Base-by-base conservation (phyloP, 495 filamentous ascomycete genomes). In the Emericellopsis terricola region DNA sequence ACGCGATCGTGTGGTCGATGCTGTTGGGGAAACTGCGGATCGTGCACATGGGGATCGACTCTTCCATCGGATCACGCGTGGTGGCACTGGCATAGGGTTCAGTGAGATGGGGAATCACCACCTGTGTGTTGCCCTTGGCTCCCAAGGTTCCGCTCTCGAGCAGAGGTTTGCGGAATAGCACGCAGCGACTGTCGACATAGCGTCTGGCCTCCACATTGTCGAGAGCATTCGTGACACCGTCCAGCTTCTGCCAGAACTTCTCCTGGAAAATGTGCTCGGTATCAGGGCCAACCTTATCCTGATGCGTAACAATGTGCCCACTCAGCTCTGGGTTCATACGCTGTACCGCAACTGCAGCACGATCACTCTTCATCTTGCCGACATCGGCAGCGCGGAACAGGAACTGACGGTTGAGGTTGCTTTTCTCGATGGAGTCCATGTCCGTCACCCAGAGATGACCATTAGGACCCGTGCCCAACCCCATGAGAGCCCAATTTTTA, bases 401-500 rank as follows among this genome's bases (percentile, higher is more conserved):
- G 62, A 99, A 99, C 46, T 99, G 91, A 28, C 91, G 69, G 60
- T 99, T 99, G 26, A 99, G 69, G 51, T 99, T 99, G 63, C 87
- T 94, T 69, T 86, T 92, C 62, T 99, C 91, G 41, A 99, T 99
- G 39, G 81, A 79, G 44, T 99, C 91, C 78, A 92, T 96, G 49
- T 99, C 91, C 10, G 91, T 94, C 16, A 96, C 80, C 15, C 51
- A 80, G 48, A 99, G 86, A 47, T 77, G 77, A 41, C 91, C 91
- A 20, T 85, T 69, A 15, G 79, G 79, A 21, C 91, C 91, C 27
- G 81, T 81, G 27, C 76, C 87, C 32, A 99, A 64, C 39, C 91
- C 91, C 45, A 96, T 91, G 85, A 96, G 87, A 17, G 91, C 89
- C 89, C 91, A 99, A 52, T 94, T 96, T 69, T 99, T 99, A 36